Evolutionary conservation across 495 filamentous ascomycete species (phyloP).

Genomic region (Xylaria grammica): DNA sequence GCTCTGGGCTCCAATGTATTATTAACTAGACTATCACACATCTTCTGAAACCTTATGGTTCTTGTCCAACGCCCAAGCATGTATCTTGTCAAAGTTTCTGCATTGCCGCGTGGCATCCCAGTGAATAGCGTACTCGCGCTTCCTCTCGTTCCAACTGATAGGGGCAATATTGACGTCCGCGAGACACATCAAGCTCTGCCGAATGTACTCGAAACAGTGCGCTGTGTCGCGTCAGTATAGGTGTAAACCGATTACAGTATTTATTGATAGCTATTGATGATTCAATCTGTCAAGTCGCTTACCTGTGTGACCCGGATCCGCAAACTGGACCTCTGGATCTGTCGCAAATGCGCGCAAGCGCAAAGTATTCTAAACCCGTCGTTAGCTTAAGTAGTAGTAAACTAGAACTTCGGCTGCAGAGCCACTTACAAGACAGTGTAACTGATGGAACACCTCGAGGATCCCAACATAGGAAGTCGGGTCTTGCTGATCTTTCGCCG

Average conservation of each 20-base stretch:
- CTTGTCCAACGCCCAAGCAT: background rate
- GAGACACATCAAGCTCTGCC: conserved; percentile 8
- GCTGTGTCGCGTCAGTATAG: background rate
- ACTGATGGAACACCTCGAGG: conserved; percentile 2
- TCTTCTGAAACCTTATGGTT: background rate
- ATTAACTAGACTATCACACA: background rate
- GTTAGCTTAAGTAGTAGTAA: too few species aligned
- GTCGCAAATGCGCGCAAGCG: background rate
- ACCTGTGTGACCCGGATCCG: conserved; percentile 3
- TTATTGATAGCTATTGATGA: too few species aligned
- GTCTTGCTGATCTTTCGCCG: background rate
- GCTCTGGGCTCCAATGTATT: too few species aligned
- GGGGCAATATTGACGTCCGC: conserved; percentile 9
- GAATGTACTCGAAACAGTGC: conserved; percentile 5
- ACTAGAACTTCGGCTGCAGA: background rate
- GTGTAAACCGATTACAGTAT: too few species aligned
- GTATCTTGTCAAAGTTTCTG: conserved; percentile 1
- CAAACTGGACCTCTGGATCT: conserved; percentile 4
- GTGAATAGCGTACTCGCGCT: conserved; percentile 1
- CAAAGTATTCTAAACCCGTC: background rate
- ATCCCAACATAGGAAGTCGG: conserved; percentile 8
- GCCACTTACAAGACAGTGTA: conserved; percentile 4
- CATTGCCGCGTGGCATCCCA: conserved; percentile 1
- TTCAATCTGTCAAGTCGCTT: background rate
- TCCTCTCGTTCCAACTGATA: conserved; percentile 4